These are phyloP conservation scores for Posidonia australis DNA, from an alignment of 106 monocot species.

Conservation along the genomic window DNA sequence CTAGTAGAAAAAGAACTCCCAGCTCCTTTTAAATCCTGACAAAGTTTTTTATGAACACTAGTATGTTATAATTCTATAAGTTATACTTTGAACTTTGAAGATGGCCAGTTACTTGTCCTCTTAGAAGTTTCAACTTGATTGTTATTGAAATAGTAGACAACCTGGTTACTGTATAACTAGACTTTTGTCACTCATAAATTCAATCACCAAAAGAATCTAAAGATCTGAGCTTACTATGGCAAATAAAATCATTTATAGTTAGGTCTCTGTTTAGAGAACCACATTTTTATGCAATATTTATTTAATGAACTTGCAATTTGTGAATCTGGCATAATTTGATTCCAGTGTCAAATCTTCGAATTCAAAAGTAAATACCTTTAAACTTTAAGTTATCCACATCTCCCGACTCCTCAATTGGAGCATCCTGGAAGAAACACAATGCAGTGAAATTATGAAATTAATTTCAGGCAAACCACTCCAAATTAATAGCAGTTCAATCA, in stretches of 20 bases:
- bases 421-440: constrained; percentile 53
- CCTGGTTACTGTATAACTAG: too few species aligned
- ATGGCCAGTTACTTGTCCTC: too few species aligned
- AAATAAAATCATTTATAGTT: constrained; percentile 1
- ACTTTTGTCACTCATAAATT: too few species aligned
- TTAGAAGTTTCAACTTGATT: too few species aligned
- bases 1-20: too few species aligned
- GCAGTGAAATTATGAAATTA: neutral
- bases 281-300: neutral
- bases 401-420: constrained; percentile 90
- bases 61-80: too few species aligned
- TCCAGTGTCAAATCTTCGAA: neutral
- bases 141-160: too few species aligned
- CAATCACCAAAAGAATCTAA: neutral
- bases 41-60: too few species aligned
- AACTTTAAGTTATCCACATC: constrained; percentile 83
- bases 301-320: neutral
- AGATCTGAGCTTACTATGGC: neutral
- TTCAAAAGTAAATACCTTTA: constrained; percentile 39
- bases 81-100: too few species aligned
- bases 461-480: neutral
- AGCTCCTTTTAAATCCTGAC: too few species aligned
- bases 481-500: neutral
- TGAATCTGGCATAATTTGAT: neutral
- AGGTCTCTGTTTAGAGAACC: neutral